Percentiles rank a stretch among this genome's conserved stretches.
Evolutionary conservation across 2,329 filamentous ascomycete species (phyloP).

Genomic region (Claviceps monticola): DNA sequence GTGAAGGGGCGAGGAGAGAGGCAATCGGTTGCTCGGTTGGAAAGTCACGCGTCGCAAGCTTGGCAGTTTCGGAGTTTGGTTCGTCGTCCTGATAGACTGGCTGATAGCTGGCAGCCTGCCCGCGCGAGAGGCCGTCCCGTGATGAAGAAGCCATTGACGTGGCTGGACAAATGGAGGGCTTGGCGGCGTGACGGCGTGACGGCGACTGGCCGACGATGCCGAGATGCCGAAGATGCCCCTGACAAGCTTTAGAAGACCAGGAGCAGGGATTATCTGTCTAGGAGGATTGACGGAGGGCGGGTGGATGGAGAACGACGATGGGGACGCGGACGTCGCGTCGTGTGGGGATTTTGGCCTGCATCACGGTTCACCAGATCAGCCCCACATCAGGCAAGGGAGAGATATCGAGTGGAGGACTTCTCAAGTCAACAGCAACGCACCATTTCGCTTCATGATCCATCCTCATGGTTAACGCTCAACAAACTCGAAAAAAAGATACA

Average conservation of each 20-base stretch:
- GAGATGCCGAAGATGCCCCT: too few relatives aligned
- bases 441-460: too few relatives aligned
- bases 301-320: background rate
- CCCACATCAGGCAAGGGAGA: too few relatives aligned
- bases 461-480: too few relatives aligned
- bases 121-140: constrained; percentile 6
- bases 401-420: too few relatives aligned
- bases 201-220: background rate
- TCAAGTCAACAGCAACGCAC: too few relatives aligned
- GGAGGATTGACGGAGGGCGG: background rate
- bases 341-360: too few relatives aligned
- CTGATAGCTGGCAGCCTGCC: constrained; percentile 15
- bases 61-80: background rate
- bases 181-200: background rate
- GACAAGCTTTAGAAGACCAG: background rate
- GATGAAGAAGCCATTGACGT: constrained; percentile 5
- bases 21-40: background rate
- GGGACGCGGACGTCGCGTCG: background rate
- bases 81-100: constrained; percentile 21
- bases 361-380: background rate
- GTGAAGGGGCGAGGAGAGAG: constrained; percentile 2
- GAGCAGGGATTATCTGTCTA: background rate
- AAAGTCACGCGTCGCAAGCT: background rate
- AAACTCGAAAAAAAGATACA: too few relatives aligned
- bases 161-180: background rate